Evolutionary conservation across 2,329 filamentous ascomycete genomes (phyloP), one percentile per base, ranked within the genome.

Genomic region (Aureobasidium namibiae): DNA sequence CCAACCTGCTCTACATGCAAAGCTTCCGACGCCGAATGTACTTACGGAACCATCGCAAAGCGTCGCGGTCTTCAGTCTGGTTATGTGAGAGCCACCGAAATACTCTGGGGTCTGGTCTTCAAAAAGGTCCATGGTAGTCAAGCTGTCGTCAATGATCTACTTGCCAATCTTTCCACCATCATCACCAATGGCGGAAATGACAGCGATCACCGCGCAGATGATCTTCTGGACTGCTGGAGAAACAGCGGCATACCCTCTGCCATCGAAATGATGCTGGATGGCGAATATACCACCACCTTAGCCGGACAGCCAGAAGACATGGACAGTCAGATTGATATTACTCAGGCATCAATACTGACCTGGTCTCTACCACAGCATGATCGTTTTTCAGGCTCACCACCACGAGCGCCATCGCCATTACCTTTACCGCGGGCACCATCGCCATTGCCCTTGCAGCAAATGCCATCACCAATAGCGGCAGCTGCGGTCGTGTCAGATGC

Each of bases 1-100:
- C 87, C 87, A 6, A 75, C 77, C 14, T 90, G 87, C 69, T 83
- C 82, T 48, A 85, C 85, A 2, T 90, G 88, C 72, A 77, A 78
- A 7, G 76, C 80, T 4, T 81, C 86, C 61, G 82, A 80, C 57
- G 79, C 87, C 50, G 70, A 77, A 34, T 92, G 89, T 70, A 85
- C 85, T 16, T 92, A 91, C 69, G 83, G 87, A 62, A 80, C 86
- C 57, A 84, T 83, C 57, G 84, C 86, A 8, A 90, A 89, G 72
- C 90, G 90, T 70, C 80, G 88, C 63, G 88, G 89, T 4, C 83
- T 92, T 11, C 88, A 88, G 65, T 88, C 88, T n/a, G 88, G 89
- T 16, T 90, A 91, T 67, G 86, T 92, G 58, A 81, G 87, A 34
- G 87, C 86, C 0, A 76, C 92, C 18, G 88, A 92, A 70, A 72